A percentile compares a stretch with the other conserved stretches of the same genome.
Evolutionary conservation across 495 filamentous ascomycete genomes (phyloP).

Genomic region (Penicillium lividum): DNA sequence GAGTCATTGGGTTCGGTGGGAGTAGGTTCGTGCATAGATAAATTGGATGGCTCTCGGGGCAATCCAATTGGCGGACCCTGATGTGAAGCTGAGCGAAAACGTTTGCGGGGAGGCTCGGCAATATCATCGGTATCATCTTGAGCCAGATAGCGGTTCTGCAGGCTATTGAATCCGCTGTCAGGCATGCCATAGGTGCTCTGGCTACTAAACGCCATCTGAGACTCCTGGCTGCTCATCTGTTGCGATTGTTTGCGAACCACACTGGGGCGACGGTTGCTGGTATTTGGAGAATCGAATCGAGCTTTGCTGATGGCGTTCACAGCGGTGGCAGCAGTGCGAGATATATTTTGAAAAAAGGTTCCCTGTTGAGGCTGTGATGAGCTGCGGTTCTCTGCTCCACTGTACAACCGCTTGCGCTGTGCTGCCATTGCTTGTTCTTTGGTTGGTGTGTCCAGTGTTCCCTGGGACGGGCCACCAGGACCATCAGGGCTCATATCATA

Average conservation of each 20-base stretch:
- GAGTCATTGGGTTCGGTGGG: constrained; percentile 88
- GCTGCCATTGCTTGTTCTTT: constrained; percentile 99
- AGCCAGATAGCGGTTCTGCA: constrained; percentile 42
- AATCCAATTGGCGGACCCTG: constrained; percentile 44
- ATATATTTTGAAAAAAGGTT: constrained; percentile 96
- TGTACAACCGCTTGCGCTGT: constrained; percentile 87
- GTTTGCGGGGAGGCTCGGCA: constrained; percentile 83
- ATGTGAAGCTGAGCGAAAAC: constrained; percentile 58
- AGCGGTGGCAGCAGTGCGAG: constrained; percentile 84
- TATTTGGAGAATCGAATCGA: constrained; percentile 78
- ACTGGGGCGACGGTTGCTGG: constrained; percentile 51
- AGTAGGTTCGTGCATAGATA: constrained; percentile 55
- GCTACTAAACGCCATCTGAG: constrained; percentile 54
- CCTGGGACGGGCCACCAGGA: constrained; percentile 57
- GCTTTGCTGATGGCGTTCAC: constrained; percentile 96
- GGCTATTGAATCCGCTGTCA: constrained; percentile 63
- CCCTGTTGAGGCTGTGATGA: constrained; percentile 66
- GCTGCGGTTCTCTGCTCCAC: constrained; percentile 63
- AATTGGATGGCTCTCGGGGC: constrained; percentile 38
- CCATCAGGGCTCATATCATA: constrained; percentile 86
- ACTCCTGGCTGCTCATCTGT: constrained; percentile 63
- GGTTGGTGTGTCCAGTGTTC: constrained; percentile 83
- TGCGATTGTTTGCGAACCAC: constrained; percentile 59
- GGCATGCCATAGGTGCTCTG: constrained; percentile 68
- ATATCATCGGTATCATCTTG: constrained; percentile 58